A percentile compares a stretch with the other conserved stretches of the same genome.
These are phyloP conservation scores for Apiospora marii DNA, from an alignment of 2,329 filamentous ascomycete genomes.

Conservation along the genomic window DNA sequence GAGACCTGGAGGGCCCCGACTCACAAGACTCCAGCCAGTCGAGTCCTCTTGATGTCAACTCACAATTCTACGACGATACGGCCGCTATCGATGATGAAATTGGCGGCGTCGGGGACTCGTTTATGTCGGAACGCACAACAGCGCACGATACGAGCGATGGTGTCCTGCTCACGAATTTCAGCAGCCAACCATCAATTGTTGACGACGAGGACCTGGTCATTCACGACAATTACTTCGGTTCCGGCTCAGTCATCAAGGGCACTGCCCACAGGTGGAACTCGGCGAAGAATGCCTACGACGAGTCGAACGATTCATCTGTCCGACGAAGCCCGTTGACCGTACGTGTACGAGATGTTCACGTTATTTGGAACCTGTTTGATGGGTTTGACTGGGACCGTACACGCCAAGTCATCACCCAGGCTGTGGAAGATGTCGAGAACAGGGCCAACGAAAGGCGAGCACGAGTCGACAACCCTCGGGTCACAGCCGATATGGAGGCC, in stretches of 20 bases:
- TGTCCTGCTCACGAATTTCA: slow-evolving; percentile 54
- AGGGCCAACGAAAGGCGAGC: slow-evolving; percentile 79
- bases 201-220: slow-evolving; percentile 73
- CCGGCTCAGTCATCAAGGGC: slow-evolving; percentile 65
- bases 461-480: slow-evolving; percentile 62
- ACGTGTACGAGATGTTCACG: slow-evolving; percentile 82
- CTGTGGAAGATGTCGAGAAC: slow-evolving; percentile 85
- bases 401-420: slow-evolving; percentile 83
- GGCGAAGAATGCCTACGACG: slow-evolving; percentile 75
- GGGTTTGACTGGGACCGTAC: slow-evolving; percentile 96
- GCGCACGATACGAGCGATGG: slow-evolving; percentile 54
- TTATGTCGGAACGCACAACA: slow-evolving; percentile 50
- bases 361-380: slow-evolving; percentile 98
- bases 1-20: slow-evolving; percentile 49
- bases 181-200: slow-evolving; percentile 48
- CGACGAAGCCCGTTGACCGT: slow-evolving; percentile 77
- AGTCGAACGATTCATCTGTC: slow-evolving; percentile 66
- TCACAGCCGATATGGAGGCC: slow-evolving; percentile 65
- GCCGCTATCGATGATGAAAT: slow-evolving; percentile 34
- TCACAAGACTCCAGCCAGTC: slow-evolving; percentile 44
- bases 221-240: slow-evolving; percentile 79
- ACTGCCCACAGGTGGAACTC: slow-evolving; percentile 85
- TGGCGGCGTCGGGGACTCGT: slow-evolving; percentile 43
- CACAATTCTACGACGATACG: slow-evolving; percentile 57
- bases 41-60: slow-evolving; percentile 48